These are phyloP conservation scores for Erysiphe pisi DNA, from an alignment of 2,329 filamentous ascomycete species.

Conservation along the genomic window DNA sequence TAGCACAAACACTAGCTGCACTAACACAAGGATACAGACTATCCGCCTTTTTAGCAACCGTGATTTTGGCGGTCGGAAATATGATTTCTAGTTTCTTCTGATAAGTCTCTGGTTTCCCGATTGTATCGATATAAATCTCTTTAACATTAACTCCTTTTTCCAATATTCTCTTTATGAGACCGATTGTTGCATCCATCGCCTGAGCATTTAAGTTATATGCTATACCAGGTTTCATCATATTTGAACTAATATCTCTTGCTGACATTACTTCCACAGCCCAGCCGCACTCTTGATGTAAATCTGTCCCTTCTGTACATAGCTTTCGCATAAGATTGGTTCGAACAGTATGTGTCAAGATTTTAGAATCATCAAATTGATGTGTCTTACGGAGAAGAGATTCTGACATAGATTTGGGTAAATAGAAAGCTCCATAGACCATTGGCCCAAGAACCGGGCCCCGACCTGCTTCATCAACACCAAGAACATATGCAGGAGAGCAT, in stretches of 20 bases:
- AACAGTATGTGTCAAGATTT: conserved; percentile 71
- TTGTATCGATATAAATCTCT: conserved; percentile 92
- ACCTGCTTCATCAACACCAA: conserved; percentile 90
- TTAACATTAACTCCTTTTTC: conserved; percentile 67
- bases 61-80: conserved; percentile 67
- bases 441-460: conserved; percentile 83
- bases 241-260: conserved; percentile 43
- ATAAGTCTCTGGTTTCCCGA: conserved; percentile 72
- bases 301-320: conserved; percentile 56
- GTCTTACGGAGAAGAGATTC: conserved; percentile 63
- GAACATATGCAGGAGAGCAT: conserved; percentile 52
- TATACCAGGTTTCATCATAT: conserved; percentile 38
- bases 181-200: conserved; percentile 82
- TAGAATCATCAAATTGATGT: conserved; percentile 91
- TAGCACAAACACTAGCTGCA: conserved; percentile 87
- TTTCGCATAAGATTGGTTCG: conserved; percentile 59
- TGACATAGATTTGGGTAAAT: conserved; percentile 61
- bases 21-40: conserved; percentile 85
- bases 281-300: conserved; percentile 56
- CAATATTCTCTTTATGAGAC: conserved; percentile 67
- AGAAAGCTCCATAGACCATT: conserved; percentile 62
- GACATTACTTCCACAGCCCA: conserved; percentile 77
- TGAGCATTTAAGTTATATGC: conserved; percentile 91
- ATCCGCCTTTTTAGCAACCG: conserved; percentile 83
- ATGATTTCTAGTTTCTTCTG: conserved; percentile 72